These are phyloP conservation scores for Pichia sp. DNA, from an alignment of 1,139 yeast species.

Conservation along the genomic window DNA sequence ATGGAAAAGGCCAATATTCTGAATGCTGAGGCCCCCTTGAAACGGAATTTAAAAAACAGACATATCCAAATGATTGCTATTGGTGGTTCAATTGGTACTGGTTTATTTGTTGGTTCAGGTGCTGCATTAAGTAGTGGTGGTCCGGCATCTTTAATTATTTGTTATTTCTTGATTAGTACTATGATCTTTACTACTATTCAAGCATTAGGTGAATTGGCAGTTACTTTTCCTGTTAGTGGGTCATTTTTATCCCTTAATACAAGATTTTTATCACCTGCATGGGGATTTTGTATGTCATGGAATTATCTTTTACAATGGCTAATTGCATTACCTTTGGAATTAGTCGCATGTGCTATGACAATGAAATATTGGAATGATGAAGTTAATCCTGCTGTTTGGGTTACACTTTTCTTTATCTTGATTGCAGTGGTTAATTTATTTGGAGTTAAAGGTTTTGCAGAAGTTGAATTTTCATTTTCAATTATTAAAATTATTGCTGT, in stretches of 20 bases:
- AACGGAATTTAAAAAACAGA: constrained; percentile 51
- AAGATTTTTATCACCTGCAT: constrained; percentile 56
- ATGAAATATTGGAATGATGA: constrained; percentile 57
- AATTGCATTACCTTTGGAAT: constrained; percentile 58
- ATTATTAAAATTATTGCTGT: constrained; percentile 22
- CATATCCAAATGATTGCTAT: constrained; percentile 76
- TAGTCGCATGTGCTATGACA: constrained; percentile 62
- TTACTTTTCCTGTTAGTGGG: constrained; percentile 58
- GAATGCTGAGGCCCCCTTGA: constrained; percentile 63
- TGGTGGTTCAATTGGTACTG: constrained; percentile 76
- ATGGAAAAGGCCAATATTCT: constrained; percentile 56
- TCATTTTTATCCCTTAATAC: constrained; percentile 58
- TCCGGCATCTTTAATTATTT: constrained; percentile 53
- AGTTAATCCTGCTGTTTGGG: constrained; percentile 59
- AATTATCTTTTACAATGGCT: constrained; percentile 63
- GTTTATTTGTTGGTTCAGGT: constrained; percentile 53
- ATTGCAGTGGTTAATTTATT: constrained; percentile 34
- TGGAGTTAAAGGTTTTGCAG: constrained; percentile 25
- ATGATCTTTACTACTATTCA: constrained; percentile 58
- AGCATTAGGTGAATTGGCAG: constrained; percentile 50
- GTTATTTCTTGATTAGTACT: constrained; percentile 40
- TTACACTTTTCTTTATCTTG: constrained; percentile 49
- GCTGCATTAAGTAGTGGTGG: constrained; percentile 55
- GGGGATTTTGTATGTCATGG: constrained; percentile 69
- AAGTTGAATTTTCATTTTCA: constrained; percentile 24